Evolutionary conservation across 1,284 basidiomycete genomes (phyloP).

Genomic region (Naganishia albida): DNA sequence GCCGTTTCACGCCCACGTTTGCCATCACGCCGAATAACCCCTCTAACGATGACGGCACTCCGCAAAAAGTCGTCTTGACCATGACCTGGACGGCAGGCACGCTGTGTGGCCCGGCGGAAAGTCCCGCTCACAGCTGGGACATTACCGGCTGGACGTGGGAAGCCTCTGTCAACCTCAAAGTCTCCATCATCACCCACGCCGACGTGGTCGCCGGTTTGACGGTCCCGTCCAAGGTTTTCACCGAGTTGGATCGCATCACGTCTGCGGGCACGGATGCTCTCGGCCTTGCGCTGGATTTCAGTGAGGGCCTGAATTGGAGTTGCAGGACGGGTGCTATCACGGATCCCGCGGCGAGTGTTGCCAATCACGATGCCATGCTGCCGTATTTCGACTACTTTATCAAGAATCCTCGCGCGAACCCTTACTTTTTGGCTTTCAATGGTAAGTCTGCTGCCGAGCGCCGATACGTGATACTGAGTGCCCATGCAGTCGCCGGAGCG

Average conservation of each 20-base stretch:
- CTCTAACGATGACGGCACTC: constrained; percentile 7
- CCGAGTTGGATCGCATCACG: background rate
- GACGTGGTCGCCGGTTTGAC: constrained; percentile 4
- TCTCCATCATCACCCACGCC: constrained; percentile 15
- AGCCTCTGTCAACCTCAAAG: constrained; percentile 14
- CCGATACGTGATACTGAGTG: background rate
- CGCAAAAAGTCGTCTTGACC: constrained; percentile 14
- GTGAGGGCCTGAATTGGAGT: constrained; percentile 2
- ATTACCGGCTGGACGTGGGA: constrained; percentile 16
- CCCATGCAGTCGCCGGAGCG: background rate
- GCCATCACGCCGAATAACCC: constrained; percentile 14
- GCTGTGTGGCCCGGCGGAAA: constrained; percentile 1
- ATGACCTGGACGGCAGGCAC: constrained; percentile 7
- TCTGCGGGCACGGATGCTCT: constrained; percentile 1
- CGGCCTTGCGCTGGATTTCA: constrained; percentile 13
- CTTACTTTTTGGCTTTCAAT: constrained; percentile 8
- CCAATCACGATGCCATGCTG: constrained; percentile 21
- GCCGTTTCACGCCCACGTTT: constrained; percentile 16
- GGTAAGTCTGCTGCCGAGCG: background rate
- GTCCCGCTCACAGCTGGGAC: constrained; percentile 2
- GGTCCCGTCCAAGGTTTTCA: background rate
- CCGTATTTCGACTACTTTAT: constrained; percentile 2
- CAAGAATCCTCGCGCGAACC: constrained; percentile 1
- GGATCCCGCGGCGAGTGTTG: constrained; percentile 13
- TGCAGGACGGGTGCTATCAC: constrained; percentile 13